phyloP scores from a whole-genome alignment of 257 asterid genomes.

The Solanum chiquidenum region DNA sequence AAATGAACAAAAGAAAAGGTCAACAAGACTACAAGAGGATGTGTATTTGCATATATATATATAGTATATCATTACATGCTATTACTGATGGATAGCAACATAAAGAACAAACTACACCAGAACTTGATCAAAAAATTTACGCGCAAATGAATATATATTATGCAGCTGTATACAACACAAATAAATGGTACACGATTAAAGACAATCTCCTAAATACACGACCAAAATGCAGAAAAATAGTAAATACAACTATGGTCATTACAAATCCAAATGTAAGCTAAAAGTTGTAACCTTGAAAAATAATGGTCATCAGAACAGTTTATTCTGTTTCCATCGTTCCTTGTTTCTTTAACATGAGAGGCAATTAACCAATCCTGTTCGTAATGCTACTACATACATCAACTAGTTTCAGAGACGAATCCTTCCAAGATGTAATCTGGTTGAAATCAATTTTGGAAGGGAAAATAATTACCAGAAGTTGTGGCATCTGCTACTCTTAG shows the following conservation, averaged over 20 bases:
- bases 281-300: constrained; percentile 7
- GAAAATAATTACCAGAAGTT: constrained; percentile 8
- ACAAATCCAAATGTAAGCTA: constrained; percentile 16
- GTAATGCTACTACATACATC: constrained; percentile 22
- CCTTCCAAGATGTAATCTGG: constrained; percentile 10
- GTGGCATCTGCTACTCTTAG: constrained; percentile 27
- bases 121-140: neutral
- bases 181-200: neutral
- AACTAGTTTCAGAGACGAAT: constrained; percentile 1
- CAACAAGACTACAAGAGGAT: neutral
- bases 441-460: constrained; percentile 8
- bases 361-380: constrained; percentile 11
- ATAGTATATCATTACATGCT: neutral
- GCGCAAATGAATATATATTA: neutral
- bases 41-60: neutral
- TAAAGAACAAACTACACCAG: neutral
- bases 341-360: neutral
- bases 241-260: neutral
- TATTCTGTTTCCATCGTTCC: constrained; percentile 6
- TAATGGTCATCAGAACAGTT: constrained; percentile 11
- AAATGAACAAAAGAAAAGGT: neutral
- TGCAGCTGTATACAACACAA: neutral
- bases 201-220: neutral
- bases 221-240: neutral
- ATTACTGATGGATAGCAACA: neutral